Evolutionary conservation across 164 flowering plant genomes (phyloP).

Genomic region (Amborella trichopoda): DNA sequence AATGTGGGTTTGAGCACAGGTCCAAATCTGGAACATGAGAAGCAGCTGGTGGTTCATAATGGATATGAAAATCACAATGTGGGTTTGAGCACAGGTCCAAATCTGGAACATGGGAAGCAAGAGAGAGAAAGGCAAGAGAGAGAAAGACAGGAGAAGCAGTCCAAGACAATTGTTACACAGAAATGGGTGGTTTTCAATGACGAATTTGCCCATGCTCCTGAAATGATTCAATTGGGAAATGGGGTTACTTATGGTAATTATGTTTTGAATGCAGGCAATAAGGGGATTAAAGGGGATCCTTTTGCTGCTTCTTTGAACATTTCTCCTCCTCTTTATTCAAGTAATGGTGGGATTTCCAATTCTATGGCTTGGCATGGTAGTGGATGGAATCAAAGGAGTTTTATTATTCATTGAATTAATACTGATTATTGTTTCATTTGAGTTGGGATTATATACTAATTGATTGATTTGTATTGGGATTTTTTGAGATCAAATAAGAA

Average conservation of each 20-base stretch:
- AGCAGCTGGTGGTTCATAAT: constrained; percentile 9
- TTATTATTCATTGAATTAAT: background rate
- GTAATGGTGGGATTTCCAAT: background rate
- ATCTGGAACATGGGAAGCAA: too few relatives aligned
- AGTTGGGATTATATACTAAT: too few relatives aligned
- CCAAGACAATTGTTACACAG: constrained; percentile 35
- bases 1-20: too few relatives aligned
- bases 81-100: too few relatives aligned
- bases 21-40: too few relatives aligned
- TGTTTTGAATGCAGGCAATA: too few relatives aligned
- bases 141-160: background rate
- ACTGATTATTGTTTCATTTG: too few relatives aligned
- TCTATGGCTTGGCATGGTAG: background rate
- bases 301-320: constrained; percentile 2
- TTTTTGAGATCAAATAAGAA: too few relatives aligned
- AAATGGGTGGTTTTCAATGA: constrained; percentile 73
- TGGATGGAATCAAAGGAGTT: background rate
- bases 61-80: too few relatives aligned
- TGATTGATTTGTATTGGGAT: too few relatives aligned
- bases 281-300: background rate
- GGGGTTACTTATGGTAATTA: background rate
- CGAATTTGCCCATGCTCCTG: constrained; percentile 12
- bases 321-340: constrained; percentile 1
- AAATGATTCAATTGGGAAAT: background rate
- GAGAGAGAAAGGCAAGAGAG: too few relatives aligned